phyloP scores from a whole-genome alignment of 768 basidiomycete genomes.

The Boletus barrowsii region DNA sequence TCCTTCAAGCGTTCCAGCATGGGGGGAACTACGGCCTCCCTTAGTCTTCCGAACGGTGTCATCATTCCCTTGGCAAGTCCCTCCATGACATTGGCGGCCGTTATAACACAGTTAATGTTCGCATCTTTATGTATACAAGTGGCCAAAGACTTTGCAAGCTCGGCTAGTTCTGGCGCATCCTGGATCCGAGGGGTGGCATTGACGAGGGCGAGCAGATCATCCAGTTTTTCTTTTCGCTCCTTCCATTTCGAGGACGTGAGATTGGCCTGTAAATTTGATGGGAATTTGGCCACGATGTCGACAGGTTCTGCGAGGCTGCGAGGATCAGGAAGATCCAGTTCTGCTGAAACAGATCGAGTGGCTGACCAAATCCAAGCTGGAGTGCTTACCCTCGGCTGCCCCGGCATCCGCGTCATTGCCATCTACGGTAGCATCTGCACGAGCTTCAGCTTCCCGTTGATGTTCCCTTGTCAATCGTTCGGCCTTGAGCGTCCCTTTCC shows the following conservation, averaged over 20 bases:
- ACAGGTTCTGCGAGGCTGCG: constrained; percentile 77
- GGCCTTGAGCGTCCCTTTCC: constrained; percentile 77
- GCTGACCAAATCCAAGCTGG: not conserved
- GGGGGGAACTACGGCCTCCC: constrained; percentile 66
- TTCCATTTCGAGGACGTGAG: constrained; percentile 97
- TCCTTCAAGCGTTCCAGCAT: constrained; percentile 93
- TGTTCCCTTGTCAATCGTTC: constrained; percentile 74
- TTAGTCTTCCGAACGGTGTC: constrained; percentile 67
- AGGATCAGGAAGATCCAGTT: constrained; percentile 65
- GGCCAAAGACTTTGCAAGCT: constrained; percentile 74
- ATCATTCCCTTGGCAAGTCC: constrained; percentile 82
- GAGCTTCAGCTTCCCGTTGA: constrained; percentile 65
- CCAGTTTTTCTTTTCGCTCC: constrained; percentile 88
- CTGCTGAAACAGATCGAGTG: constrained; percentile 30
- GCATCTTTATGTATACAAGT: constrained; percentile 82
- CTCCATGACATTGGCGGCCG: constrained; percentile 82
- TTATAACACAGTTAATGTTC: constrained; percentile 93
- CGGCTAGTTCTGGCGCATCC: constrained; percentile 74
- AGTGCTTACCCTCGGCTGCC: constrained; percentile 47
- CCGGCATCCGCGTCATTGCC: constrained; percentile 42
- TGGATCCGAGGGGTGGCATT: constrained; percentile 71
- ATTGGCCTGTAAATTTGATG: constrained; percentile 66
- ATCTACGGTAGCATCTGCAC: constrained; percentile 34
- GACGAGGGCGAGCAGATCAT: constrained; percentile 73
- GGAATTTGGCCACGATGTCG: constrained; percentile 73